Conservation (phyloP, 306 rosid genomes). For the Prosopis cineraria region DNA sequence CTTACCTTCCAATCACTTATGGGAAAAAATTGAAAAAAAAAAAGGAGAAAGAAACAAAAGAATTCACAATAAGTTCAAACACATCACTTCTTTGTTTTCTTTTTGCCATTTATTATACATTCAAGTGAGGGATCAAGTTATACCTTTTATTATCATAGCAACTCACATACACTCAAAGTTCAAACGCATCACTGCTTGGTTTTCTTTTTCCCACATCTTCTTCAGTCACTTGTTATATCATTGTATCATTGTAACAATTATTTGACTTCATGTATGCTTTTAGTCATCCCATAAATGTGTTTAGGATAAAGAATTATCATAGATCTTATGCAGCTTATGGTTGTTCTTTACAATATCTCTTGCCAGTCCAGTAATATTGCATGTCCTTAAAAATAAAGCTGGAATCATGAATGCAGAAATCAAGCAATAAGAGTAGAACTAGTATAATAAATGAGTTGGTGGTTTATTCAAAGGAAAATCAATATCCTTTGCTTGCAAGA, state of each 20-base stretch:
- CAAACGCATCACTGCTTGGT: no score
- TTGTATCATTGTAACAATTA: slow-evolving; percentile 1
- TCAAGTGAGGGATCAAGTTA: not conserved
- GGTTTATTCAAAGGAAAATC: no score
- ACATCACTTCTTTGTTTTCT: not conserved
- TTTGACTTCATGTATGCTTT: slow-evolving; percentile 4
- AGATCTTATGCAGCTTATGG: not conserved
- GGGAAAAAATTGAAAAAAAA: not conserved
- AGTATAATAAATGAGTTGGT: not conserved
- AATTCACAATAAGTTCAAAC: not conserved
- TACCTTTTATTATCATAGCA: not conserved
- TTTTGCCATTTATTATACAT: not conserved
- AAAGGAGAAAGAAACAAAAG: not conserved
- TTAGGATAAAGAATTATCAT: not conserved
- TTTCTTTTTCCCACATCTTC: slow-evolving; percentile 21
- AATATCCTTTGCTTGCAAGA: no score
- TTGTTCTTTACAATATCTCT: not conserved
- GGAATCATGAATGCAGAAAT: slow-evolving; percentile 11
- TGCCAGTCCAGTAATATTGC: not conserved
- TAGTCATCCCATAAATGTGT: not conserved
- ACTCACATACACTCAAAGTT: not conserved
- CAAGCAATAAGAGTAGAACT: slow-evolving; percentile 14
- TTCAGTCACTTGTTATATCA: not conserved
- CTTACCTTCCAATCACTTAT: not conserved
- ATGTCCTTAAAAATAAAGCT: slow-evolving; percentile 16